Evolutionary conservation across 139 green algal species (phyloP).

Genomic region (Picochlorum sp.): DNA sequence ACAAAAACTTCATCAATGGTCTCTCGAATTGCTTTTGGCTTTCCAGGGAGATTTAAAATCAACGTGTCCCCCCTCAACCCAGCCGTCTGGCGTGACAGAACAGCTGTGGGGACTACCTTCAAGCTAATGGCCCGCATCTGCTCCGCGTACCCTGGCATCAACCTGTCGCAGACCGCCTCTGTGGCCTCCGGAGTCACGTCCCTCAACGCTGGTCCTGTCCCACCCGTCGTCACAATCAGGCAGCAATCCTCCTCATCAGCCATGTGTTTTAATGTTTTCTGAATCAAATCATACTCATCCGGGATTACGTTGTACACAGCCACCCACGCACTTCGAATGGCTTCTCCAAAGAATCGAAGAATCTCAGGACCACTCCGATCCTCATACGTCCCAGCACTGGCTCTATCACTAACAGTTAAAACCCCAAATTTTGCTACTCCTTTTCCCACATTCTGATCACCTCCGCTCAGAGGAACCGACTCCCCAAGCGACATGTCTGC

Average conservation of each 20-base stretch:
- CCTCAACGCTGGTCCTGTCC: slow-evolving; percentile 71
- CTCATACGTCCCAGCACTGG: slow-evolving; percentile 67
- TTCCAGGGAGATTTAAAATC: slow-evolving; percentile 86
- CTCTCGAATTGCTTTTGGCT: slow-evolving; percentile 86
- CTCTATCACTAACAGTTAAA: slow-evolving; percentile 77
- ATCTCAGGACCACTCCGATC: slow-evolving; percentile 82
- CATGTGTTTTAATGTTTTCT: slow-evolving; percentile 71
- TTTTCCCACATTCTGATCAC: slow-evolving; percentile 42
- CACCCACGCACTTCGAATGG: slow-evolving; percentile 59
- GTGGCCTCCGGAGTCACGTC: slow-evolving; percentile 93
- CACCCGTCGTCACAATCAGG: slow-evolving; percentile 79
- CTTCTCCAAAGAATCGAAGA: slow-evolving; percentile 75
- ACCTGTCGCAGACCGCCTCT: slow-evolving; percentile 69
- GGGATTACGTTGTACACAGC: slow-evolving; percentile 70
- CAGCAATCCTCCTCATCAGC: slow-evolving; percentile 68
- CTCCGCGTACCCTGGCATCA: slow-evolving; percentile 91
- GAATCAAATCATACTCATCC: slow-evolving; percentile 70
- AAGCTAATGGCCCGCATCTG: slow-evolving; percentile 86
- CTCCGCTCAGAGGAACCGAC: neutral
- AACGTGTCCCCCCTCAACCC: slow-evolving; percentile 70
- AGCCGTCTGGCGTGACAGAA: slow-evolving; percentile 85
- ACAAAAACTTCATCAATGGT: slow-evolving; percentile 87
- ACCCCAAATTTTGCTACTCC: slow-evolving; percentile 59
- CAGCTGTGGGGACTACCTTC: slow-evolving; percentile 78
- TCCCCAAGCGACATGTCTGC: neutral